phyloP scores from a whole-genome alignment of 139 green algal species.

The Chlamydomonas schloesseri region DNA sequence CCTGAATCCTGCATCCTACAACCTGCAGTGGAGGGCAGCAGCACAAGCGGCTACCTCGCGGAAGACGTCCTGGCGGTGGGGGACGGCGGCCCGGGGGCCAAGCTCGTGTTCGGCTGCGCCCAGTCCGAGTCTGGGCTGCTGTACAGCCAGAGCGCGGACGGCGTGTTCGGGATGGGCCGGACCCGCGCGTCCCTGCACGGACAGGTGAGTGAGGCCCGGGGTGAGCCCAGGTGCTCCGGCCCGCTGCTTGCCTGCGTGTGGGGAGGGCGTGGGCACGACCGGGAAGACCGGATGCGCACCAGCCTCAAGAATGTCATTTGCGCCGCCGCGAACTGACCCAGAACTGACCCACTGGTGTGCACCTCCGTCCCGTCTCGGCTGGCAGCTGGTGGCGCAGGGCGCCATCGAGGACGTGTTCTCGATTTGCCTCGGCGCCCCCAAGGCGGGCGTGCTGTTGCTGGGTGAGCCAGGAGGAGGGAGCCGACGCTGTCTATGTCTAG shows the following conservation, averaged over 20 bases:
- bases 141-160: constrained; percentile 89
- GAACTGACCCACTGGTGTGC: no score
- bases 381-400: constrained; percentile 78
- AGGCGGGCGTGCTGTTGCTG: constrained; percentile 57
- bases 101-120: constrained; percentile 76
- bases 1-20: no score
- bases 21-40: constrained; percentile 79
- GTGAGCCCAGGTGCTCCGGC: no score
- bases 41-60: constrained; percentile 79
- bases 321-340: no score
- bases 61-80: constrained; percentile 69
- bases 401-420: constrained; percentile 86
- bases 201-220: constrained; percentile 72
- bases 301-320: no score
- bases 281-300: no score
- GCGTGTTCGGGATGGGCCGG: constrained; percentile 92
- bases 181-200: constrained; percentile 76
- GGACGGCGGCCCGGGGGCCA: constrained; percentile 29
- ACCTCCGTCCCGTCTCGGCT: no score
- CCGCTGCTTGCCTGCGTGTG: no score
- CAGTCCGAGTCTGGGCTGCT: constrained; percentile 91
- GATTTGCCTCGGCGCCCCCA: constrained; percentile 88
- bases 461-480: no score
- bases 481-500: no score
- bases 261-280: no score